Conservation (phyloP, 2,329 filamentous ascomycete species). For the Clarireedia homoeocarpa region DNA sequence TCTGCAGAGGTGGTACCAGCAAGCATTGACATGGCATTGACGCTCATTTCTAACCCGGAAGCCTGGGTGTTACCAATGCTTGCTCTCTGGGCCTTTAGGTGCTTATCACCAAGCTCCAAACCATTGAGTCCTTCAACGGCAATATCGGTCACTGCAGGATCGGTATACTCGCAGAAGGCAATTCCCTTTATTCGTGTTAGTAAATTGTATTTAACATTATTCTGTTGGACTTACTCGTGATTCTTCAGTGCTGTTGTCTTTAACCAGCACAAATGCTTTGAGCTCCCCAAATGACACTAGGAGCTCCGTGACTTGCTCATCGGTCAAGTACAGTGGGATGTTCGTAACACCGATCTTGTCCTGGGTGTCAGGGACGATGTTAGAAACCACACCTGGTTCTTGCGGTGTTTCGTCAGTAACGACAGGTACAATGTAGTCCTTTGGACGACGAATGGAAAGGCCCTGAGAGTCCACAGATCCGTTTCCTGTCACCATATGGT, state of each 20-base stretch:
- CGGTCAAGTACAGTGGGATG: constrained; percentile 78
- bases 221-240: constrained; percentile 59
- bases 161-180: constrained; percentile 90
- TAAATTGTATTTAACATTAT: background rate
- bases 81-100: constrained; percentile 78
- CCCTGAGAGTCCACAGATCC: constrained; percentile 46
- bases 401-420: constrained; percentile 65
- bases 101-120: constrained; percentile 85
- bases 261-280: constrained; percentile 85
- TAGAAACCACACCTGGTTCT: constrained; percentile 70
- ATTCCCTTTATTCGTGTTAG: constrained; percentile 59
- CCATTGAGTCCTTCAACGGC: constrained; percentile 87
- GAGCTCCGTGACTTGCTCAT: constrained; percentile 87
- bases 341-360: constrained; percentile 94
- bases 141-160: constrained; percentile 67
- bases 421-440: constrained; percentile 92
- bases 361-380: constrained; percentile 78
- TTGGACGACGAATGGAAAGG: constrained; percentile 76
- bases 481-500: constrained; percentile 39
- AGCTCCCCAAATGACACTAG: constrained; percentile 86
- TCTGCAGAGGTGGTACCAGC: constrained; percentile 79
- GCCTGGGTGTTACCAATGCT: constrained; percentile 94
- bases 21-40: constrained; percentile 96
- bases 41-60: constrained; percentile 84
- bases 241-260: constrained; percentile 77